A percentile compares a stretch with the other conserved stretches of the same genome.
These are phyloP conservation scores for Phalaenopsis equestris DNA, from an alignment of 106 monocot species.

Conservation along the genomic window DNA sequence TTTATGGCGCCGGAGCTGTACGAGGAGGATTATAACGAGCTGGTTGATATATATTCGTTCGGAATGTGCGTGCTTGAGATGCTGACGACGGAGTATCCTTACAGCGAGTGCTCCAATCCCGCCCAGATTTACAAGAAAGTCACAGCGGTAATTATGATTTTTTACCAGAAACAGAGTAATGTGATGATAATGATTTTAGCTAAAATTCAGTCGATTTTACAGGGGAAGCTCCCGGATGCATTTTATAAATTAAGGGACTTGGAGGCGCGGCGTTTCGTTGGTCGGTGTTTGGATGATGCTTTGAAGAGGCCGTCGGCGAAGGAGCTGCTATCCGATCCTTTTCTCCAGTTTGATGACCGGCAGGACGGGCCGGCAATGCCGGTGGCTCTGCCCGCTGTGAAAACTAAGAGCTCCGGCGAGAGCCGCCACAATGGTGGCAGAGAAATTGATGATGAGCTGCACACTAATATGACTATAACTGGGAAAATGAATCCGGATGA, in stretches of 20 bases:
- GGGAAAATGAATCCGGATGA: constrained; percentile 86
- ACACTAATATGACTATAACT: constrained; percentile 74
- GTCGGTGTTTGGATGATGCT: constrained; percentile 52
- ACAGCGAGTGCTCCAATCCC: constrained; percentile 92
- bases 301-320: constrained; percentile 56
- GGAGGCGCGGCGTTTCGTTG: constrained; percentile 64
- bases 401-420: neutral
- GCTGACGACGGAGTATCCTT: constrained; percentile 87
- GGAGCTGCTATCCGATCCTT: constrained; percentile 75
- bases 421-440: neutral
- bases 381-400: neutral
- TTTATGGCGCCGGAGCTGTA: constrained; percentile 99
- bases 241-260: constrained; percentile 52
- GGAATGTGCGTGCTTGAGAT: constrained; percentile 98
- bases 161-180: too few relatives aligned
- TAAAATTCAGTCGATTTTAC: neutral
- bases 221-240: constrained; percentile 84
- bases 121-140: constrained; percentile 99
- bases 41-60: constrained; percentile 90
- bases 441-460: neutral
- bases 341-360: constrained; percentile 31
- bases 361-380: neutral
- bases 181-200: too few relatives aligned
- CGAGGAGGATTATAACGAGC: constrained; percentile 94
- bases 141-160: constrained; percentile 33